Evolutionary conservation across 257 asterid species (phyloP).

Genomic region (Solanum pimpinellifolium): DNA sequence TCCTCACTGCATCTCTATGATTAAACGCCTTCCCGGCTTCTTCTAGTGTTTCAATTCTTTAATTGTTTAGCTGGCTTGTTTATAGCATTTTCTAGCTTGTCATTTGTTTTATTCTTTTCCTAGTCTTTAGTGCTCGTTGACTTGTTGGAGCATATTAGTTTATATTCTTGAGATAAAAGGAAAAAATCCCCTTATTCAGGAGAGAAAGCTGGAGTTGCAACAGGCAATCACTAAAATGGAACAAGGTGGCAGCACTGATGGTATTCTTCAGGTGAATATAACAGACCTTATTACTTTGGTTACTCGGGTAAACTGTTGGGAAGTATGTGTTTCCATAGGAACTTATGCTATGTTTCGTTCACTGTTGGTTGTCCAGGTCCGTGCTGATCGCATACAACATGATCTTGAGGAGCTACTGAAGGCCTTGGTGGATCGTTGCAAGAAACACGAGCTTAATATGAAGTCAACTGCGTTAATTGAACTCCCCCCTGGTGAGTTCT

Average conservation of each 20-base stretch:
- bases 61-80: neutral
- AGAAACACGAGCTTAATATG: slow-evolving; percentile 58
- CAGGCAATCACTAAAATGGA: slow-evolving; percentile 90
- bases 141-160: neutral
- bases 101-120: neutral
- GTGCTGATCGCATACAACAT: slow-evolving; percentile 97
- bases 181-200: slow-evolving; percentile 32
- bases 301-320: neutral
- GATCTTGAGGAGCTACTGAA: slow-evolving; percentile 89
- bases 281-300: neutral
- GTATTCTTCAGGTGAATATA: slow-evolving; percentile 85
- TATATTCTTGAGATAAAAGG: neutral
- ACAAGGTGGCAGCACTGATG: slow-evolving; percentile 99
- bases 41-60: neutral
- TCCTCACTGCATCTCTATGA: neutral
- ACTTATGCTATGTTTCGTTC: neutral
- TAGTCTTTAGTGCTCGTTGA: neutral
- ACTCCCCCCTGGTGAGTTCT: slow-evolving; percentile 68
- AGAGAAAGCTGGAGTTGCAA: slow-evolving; percentile 80
- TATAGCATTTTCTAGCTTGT: neutral
- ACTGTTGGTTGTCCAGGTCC: slow-evolving; percentile 50
- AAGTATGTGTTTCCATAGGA: neutral
- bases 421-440: slow-evolving; percentile 78
- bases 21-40: neutral
- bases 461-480: slow-evolving; percentile 77